These are phyloP conservation scores for Magnusiomyces tetraspermus DNA, from an alignment of 1,139 yeast species.

Conservation along the genomic window DNA sequence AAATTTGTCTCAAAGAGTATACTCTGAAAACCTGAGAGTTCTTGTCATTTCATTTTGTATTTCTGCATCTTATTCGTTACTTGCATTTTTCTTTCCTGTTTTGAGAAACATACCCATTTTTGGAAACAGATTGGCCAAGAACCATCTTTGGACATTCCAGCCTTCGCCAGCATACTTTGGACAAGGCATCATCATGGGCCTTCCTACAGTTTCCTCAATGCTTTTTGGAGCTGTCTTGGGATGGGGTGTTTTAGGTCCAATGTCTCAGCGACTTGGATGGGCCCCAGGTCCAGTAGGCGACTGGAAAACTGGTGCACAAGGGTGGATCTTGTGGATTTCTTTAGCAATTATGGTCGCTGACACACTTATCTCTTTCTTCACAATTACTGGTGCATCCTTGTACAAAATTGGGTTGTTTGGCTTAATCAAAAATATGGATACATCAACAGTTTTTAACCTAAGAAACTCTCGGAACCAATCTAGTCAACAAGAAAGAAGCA, in stretches of 20 bases:
- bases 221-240: conserved; percentile 80
- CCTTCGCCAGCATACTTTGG: conserved; percentile 97
- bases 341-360: conserved; percentile 91
- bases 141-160: conserved; percentile 81
- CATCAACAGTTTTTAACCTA: background rate
- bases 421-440: background rate
- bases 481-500: background rate
- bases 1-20: conserved; percentile 27
- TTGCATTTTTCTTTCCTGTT: conserved; percentile 64
- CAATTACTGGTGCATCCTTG: conserved; percentile 39
- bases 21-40: conserved; percentile 49
- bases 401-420: conserved; percentile 5
- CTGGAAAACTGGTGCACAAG: conserved; percentile 91
- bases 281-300: conserved; percentile 84
- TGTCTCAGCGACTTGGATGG: conserved; percentile 65
- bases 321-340: conserved; percentile 95
- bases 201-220: conserved; percentile 87
- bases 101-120: conserved; percentile 64
- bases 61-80: conserved; percentile 64
- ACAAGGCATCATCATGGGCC: conserved; percentile 96
- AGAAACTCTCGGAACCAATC: background rate
- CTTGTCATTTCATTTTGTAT: conserved; percentile 52
- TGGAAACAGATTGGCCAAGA: conserved; percentile 52
- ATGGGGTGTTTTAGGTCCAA: conserved; percentile 83
- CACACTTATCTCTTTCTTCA: conserved; percentile 69